Evolutionary conservation across 1,284 basidiomycete species (phyloP).

Genomic region (Caloboletus firmus): DNA sequence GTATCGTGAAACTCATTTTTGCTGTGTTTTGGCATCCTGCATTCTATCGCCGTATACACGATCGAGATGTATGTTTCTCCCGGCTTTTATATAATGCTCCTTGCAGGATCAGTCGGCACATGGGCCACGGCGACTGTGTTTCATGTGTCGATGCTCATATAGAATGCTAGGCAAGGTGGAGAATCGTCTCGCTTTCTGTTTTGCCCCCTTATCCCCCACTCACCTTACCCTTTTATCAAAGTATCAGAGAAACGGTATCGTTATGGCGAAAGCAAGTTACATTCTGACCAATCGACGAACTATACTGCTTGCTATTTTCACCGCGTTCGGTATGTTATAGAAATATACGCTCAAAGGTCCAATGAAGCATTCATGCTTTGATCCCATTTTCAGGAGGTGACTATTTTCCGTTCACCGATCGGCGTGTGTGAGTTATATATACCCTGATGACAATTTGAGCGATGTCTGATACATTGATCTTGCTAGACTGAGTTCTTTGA

Average conservation of each 20-base stretch:
- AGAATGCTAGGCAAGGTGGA: neutral
- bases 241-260: neutral
- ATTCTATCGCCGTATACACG: neutral
- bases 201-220: neutral
- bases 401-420: neutral
- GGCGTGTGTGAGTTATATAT: neutral
- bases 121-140: neutral
- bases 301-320: slow-evolving; percentile 55
- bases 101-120: neutral
- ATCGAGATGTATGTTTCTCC: neutral
- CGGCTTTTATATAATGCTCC: neutral
- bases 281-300: slow-evolving; percentile 15
- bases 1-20: neutral
- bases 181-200: neutral
- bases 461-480: neutral
- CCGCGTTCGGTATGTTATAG: slow-evolving; percentile 42
- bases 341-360: neutral
- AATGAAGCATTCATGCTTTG: slow-evolving; percentile 24
- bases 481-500: slow-evolving; percentile 6
- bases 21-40: neutral
- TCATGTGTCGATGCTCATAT: slow-evolving; percentile 2
- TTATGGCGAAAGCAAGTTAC: slow-evolving; percentile 7
- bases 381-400: slow-evolving; percentile 12
- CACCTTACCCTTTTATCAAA: neutral
- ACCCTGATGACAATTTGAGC: neutral